phyloP scores from a whole-genome alignment of 768 basidiomycete species.

The Dioszegia crocea region DNA sequence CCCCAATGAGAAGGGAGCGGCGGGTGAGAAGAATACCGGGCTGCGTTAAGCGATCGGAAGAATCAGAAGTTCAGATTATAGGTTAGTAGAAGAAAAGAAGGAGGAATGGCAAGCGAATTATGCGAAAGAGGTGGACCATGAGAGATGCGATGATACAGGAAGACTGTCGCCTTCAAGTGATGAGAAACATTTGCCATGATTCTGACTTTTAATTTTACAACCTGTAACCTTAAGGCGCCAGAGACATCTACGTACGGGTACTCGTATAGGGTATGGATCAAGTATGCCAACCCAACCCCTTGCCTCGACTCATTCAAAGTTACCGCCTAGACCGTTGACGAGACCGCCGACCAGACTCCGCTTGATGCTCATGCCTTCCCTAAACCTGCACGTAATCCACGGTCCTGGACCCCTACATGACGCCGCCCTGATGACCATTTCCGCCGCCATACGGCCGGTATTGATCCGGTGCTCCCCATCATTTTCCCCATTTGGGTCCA shows the following conservation, averaged over 20 bases:
- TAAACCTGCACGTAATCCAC: constrained; percentile 42
- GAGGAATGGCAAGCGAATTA: too few relatives aligned
- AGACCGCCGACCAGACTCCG: constrained; percentile 32
- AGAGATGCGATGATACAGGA: not conserved
- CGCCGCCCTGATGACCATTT: constrained; percentile 43
- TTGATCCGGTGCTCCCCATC: constrained; percentile 48
- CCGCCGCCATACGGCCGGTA: constrained; percentile 48
- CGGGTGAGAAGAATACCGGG: constrained; percentile 15
- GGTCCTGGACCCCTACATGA: constrained; percentile 18
- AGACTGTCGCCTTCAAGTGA: not conserved
- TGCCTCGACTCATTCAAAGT: constrained; percentile 18
- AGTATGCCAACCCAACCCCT: too few relatives aligned
- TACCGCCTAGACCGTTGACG: constrained; percentile 41
- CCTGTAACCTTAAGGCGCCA: too few relatives aligned
- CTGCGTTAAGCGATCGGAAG: not conserved
- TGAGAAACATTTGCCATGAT: too few relatives aligned
- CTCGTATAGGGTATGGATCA: too few relatives aligned
- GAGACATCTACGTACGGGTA: too few relatives aligned
- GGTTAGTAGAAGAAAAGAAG: too few relatives aligned
- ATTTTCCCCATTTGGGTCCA: constrained; percentile 39
- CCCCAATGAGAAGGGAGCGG: constrained; percentile 10
- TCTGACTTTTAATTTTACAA: too few relatives aligned
- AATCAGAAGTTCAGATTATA: too few relatives aligned
- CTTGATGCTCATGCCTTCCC: constrained; percentile 43
- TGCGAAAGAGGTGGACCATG: not conserved